These are phyloP conservation scores for Alternaria ethzedia DNA, from an alignment of 2,329 filamentous ascomycete species.

Conservation along the genomic window DNA sequence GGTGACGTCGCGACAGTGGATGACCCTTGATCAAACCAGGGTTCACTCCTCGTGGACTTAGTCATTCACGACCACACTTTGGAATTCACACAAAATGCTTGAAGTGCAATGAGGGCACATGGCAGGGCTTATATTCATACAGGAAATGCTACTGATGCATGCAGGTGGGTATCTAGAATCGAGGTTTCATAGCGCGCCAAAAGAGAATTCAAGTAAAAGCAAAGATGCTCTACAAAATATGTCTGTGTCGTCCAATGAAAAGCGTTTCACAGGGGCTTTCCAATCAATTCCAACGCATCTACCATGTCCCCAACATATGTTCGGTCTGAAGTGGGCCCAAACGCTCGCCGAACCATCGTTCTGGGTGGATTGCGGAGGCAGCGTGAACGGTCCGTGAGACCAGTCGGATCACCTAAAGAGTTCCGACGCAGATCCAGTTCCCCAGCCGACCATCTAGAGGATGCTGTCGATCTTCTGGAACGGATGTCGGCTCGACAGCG, in stretches of 20 bases:
- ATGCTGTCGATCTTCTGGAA: neutral
- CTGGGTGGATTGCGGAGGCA: neutral
- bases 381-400: neutral
- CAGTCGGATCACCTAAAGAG: neutral
- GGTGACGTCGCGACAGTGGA: neutral
- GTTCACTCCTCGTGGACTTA: neutral
- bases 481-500: neutral
- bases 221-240: neutral
- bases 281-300: neutral
- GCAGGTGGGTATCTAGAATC: neutral
- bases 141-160: neutral
- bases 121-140: neutral
- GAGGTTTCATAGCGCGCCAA: neutral
- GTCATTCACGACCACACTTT: neutral
- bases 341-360: neutral
- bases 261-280: neutral
- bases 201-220: neutral
- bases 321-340: neutral
- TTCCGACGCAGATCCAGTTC: neutral
- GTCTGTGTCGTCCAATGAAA: slow-evolving; percentile 1
- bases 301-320: neutral
- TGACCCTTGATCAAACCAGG: slow-evolving; percentile 3
- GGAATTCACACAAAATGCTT: neutral
- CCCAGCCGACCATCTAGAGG: neutral
- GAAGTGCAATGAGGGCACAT: neutral